phyloP scores from a whole-genome alignment of 2,329 filamentous ascomycete genomes.

The Fusarium coicis region DNA sequence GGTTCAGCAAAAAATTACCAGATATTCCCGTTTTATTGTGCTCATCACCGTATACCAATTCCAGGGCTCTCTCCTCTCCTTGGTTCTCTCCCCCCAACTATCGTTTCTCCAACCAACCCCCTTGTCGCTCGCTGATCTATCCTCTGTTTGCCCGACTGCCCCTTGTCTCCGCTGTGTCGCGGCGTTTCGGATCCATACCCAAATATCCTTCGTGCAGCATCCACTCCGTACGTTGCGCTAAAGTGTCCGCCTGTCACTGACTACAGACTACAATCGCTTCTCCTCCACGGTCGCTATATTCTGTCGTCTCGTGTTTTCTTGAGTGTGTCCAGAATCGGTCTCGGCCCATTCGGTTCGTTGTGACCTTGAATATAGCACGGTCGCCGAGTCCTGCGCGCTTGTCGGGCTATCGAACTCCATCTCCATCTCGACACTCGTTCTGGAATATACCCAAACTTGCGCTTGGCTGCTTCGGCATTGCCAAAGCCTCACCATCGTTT shows the following conservation, averaged over 20 bases:
- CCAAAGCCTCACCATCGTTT: slow-evolving; percentile 28
- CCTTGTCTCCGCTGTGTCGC: slow-evolving; percentile 31
- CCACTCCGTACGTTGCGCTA: slow-evolving; percentile 25
- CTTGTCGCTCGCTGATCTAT: slow-evolving; percentile 40
- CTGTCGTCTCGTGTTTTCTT: background rate
- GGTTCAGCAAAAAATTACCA: background rate
- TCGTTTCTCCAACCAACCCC: slow-evolving; percentile 34
- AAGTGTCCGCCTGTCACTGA: slow-evolving; percentile 19
- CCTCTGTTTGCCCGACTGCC: slow-evolving; percentile 16
- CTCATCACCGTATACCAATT: slow-evolving; percentile 24
- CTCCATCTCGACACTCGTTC: slow-evolving; percentile 15
- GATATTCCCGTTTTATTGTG: background rate
- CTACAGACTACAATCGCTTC: slow-evolving; percentile 24
- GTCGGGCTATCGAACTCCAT: slow-evolving; percentile 10
- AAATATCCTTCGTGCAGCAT: slow-evolving; percentile 35
- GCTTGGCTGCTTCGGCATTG: slow-evolving; percentile 29
- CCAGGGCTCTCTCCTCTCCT: slow-evolving; percentile 6
- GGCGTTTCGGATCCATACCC: slow-evolving; percentile 36
- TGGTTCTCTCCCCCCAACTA: slow-evolving; percentile 5
- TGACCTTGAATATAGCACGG: slow-evolving; percentile 5
- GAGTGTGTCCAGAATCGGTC: slow-evolving; percentile 3
- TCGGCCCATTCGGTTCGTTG: background rate
- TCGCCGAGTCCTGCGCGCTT: slow-evolving; percentile 2
- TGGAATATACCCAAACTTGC: slow-evolving; percentile 10
- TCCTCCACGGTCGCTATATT: slow-evolving; percentile 25